phyloP scores from a whole-genome alignment of 768 basidiomycete genomes.

The Mycena alexandri region DNA sequence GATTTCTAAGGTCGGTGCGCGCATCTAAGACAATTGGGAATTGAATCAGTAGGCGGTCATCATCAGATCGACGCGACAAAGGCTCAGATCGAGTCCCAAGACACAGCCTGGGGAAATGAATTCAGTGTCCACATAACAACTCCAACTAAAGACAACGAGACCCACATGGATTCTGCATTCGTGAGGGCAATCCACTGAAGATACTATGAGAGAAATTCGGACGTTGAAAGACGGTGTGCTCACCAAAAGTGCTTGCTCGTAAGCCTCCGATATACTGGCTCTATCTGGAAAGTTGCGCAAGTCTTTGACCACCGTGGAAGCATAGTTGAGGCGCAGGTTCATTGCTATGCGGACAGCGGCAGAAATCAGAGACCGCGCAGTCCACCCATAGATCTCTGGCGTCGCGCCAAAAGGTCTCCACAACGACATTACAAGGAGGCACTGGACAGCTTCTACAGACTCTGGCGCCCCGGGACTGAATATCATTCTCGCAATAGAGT shows the following conservation, averaged over 20 bases:
- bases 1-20: not conserved
- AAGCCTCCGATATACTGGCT: not conserved
- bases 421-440: slow-evolving; percentile 30
- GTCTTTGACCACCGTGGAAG: slow-evolving; percentile 11
- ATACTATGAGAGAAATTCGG: not conserved
- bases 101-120: slow-evolving; percentile 12
- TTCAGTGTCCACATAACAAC: not conserved
- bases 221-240: not conserved
- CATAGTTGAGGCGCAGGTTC: slow-evolving; percentile 21
- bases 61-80: slow-evolving; percentile 1
- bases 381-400: slow-evolving; percentile 7
- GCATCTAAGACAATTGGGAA: slow-evolving; percentile 6
- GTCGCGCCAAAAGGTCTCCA: slow-evolving; percentile 29
- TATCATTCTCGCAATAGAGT: slow-evolving; percentile 27
- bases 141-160: not conserved
- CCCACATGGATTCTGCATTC: slow-evolving; percentile 26
- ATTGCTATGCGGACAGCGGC: slow-evolving; percentile 21
- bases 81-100: slow-evolving; percentile 16
- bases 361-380: slow-evolving; percentile 11
- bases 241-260: slow-evolving; percentile 26
- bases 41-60: not conserved
- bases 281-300: not conserved
- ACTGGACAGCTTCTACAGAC: slow-evolving; percentile 28
- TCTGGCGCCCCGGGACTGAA: slow-evolving; percentile 16
- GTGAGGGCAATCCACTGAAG: slow-evolving; percentile 24